Conservation (phyloP, 1,284 basidiomycete species). For the Uromyces viciae-fabae region DNA sequence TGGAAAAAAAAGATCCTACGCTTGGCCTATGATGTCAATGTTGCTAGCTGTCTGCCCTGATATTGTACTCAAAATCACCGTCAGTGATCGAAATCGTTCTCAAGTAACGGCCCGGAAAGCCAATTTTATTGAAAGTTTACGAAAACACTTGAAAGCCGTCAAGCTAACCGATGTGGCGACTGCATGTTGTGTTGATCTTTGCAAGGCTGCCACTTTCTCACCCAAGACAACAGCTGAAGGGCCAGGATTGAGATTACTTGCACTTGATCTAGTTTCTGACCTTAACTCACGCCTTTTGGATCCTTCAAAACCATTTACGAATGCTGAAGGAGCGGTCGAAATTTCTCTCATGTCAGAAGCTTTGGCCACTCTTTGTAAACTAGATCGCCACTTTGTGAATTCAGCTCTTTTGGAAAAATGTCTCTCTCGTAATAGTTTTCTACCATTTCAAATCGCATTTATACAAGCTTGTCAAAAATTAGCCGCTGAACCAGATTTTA, state of each 20-base stretch:
- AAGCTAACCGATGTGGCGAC: conserved; percentile 64
- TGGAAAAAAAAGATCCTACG: conserved; percentile 62
- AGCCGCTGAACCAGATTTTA: conserved; percentile 9
- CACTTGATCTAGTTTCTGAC: conserved; percentile 63
- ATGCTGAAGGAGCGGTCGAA: conserved; percentile 50
- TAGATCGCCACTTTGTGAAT: conserved; percentile 48
- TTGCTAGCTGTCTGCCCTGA: conserved; percentile 76
- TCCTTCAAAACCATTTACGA: conserved; percentile 48
- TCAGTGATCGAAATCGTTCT: conserved; percentile 56
- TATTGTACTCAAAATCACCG: conserved; percentile 60
- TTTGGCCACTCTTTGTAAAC: conserved; percentile 52
- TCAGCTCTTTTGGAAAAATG: conserved; percentile 39
- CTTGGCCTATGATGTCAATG: conserved; percentile 75
- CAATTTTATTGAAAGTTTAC: conserved; percentile 47
- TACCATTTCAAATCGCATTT: conserved; percentile 43
- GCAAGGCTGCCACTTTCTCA: conserved; percentile 71
- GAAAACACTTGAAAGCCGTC: conserved; percentile 50
- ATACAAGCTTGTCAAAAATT: conserved; percentile 42
- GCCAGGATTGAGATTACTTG: conserved; percentile 65
- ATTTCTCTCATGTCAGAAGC: conserved; percentile 51
- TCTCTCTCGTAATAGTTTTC: conserved; percentile 36
- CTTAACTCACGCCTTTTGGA: conserved; percentile 48
- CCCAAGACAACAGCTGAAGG: conserved; percentile 59
- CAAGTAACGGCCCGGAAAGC: conserved; percentile 49
- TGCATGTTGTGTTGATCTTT: conserved; percentile 74